Evolutionary conservation across 176 grass and related monocot genomes (phyloP).

Genomic region (Poa annua): DNA sequence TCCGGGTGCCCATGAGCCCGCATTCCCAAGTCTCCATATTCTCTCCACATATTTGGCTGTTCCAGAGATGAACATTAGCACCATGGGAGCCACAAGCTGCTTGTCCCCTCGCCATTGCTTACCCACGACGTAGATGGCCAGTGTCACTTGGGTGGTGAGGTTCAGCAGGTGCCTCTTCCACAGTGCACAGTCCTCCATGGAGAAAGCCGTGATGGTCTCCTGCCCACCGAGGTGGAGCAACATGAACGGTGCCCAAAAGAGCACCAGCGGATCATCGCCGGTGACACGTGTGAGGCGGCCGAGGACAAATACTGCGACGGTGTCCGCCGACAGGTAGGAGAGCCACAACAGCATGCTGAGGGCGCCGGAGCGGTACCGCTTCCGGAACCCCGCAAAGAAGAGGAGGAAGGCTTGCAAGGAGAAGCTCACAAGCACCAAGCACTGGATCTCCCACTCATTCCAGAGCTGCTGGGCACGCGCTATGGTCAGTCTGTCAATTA

Average conservation of each 20-base stretch:
- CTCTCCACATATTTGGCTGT: constrained; percentile 41
- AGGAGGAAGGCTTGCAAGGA: constrained; percentile 44
- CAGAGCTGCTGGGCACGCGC: not conserved
- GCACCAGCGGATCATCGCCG: not conserved
- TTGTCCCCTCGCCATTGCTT: constrained; percentile 17
- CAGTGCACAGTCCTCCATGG: constrained; percentile 47
- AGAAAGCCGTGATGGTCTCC: constrained; percentile 52
- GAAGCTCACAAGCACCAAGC: constrained; percentile 43
- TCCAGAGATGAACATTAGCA: constrained; percentile 38
- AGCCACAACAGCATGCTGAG: constrained; percentile 31
- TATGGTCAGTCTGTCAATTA: not conserved
- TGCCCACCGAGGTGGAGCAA: constrained; percentile 58
- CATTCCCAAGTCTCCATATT: constrained; percentile 27
- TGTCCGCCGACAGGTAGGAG: constrained; percentile 36
- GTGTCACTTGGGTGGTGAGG: constrained; percentile 19
- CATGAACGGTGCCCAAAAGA: constrained; percentile 59
- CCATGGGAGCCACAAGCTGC: constrained; percentile 22
- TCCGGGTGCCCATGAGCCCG: not conserved
- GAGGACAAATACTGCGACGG: constrained; percentile 24
- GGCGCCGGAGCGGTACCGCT: not conserved
- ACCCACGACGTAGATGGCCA: constrained; percentile 33
- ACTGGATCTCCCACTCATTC: constrained; percentile 44
- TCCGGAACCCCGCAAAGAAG: constrained; percentile 35
- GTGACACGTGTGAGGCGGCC: not conserved
- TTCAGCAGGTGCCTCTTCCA: constrained; percentile 47